Evolutionary conservation across 2,329 filamentous ascomycete species (phyloP).

Genomic region (Xylariaceae sp.): DNA sequence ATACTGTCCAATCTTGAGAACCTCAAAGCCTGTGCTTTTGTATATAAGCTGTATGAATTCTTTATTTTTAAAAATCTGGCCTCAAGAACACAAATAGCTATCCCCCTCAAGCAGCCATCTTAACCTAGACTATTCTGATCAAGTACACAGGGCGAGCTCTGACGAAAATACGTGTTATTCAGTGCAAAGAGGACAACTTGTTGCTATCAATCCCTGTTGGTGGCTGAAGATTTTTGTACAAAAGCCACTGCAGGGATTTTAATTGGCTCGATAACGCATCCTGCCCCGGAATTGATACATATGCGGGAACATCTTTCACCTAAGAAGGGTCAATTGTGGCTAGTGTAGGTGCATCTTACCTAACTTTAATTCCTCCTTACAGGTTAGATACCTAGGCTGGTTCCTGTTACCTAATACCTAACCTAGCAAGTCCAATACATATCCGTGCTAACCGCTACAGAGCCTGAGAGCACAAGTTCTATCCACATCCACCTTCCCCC

Average conservation of each 20-base stretch:
- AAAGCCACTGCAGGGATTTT: conserved; percentile 33
- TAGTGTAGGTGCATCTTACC: not conserved
- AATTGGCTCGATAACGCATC: conserved; percentile 33
- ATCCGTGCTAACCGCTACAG: too few species aligned
- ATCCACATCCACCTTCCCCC: not conserved
- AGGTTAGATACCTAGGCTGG: too few species aligned
- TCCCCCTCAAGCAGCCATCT: conserved; percentile 13
- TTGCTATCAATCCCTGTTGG: conserved; percentile 24
- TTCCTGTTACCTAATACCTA: too few species aligned
- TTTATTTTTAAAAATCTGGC: conserved; percentile 26
- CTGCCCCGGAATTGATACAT: conserved; percentile 17
- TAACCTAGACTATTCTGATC: conserved; percentile 21
- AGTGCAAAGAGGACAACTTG: conserved; percentile 33
- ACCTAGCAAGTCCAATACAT: too few species aligned
- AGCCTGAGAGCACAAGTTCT: not conserved
- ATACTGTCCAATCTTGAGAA: conserved; percentile 7
- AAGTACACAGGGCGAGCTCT: conserved; percentile 28
- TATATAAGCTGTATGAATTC: conserved; percentile 10
- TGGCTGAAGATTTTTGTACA: conserved; percentile 24
- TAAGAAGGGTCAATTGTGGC: conserved; percentile 7
- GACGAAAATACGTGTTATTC: conserved; percentile 15
- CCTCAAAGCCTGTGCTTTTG: conserved; percentile 8
- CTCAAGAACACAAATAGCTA: conserved; percentile 19
- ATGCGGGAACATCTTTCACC: conserved; percentile 18
- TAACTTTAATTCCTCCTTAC: not conserved